These are phyloP conservation scores for Mycena latifolia DNA, from an alignment of 768 basidiomycete species.

Conservation along the genomic window DNA sequence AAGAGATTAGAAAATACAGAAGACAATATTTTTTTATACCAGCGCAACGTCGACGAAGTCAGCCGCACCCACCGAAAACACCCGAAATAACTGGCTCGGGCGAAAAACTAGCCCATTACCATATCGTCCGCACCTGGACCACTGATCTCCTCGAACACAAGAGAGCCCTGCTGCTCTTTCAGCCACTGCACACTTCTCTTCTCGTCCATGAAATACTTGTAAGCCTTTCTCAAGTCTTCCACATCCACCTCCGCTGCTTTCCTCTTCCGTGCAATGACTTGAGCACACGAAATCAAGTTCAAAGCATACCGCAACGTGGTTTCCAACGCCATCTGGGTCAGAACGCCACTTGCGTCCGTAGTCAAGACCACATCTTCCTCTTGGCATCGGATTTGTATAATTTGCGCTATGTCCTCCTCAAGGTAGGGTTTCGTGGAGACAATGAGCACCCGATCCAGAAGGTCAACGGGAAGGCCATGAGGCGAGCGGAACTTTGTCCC, in stretches of 20 bases:
- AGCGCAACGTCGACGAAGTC: constrained; percentile 4
- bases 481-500: constrained; percentile 96
- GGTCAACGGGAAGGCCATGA: constrained; percentile 94
- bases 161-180: constrained; percentile 81
- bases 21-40: constrained; percentile 16
- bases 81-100: not conserved
- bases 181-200: constrained; percentile 93
- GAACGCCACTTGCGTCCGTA: constrained; percentile 77
- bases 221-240: constrained; percentile 86
- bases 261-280: constrained; percentile 86
- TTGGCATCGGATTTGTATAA: constrained; percentile 95
- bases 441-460: constrained; percentile 95
- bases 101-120: constrained; percentile 44
- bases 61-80: constrained; percentile 10
- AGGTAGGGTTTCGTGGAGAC: constrained; percentile 92
- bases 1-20: constrained; percentile 30
- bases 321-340: constrained; percentile 89
- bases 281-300: constrained; percentile 94
- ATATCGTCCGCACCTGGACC: constrained; percentile 49
- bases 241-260: constrained; percentile 86
- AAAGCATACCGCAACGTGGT: constrained; percentile 95
- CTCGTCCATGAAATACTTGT: constrained; percentile 94
- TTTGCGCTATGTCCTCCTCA: constrained; percentile 88
- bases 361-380: constrained; percentile 95
- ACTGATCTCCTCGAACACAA: constrained; percentile 81